Base-by-base conservation (phyloP, 306 rosid genomes). In the Gastrolobium villosum region DNA sequence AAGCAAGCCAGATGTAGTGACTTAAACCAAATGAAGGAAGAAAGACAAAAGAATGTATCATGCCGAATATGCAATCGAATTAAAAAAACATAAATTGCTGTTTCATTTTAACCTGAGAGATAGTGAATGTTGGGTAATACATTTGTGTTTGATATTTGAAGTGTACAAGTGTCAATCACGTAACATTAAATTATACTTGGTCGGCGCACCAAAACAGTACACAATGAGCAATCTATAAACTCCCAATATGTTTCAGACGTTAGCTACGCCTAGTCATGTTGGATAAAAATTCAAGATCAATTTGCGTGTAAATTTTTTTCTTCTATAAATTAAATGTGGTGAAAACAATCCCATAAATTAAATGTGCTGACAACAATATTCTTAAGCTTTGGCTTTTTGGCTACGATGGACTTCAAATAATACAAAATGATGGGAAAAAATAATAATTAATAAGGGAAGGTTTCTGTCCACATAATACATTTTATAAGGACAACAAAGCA, bases 171-270 rank as follows among this genome's bases (percentile, higher is more conserved):
- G 70, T 45, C 45, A 37, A 36, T 7, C 57, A 14, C 7, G 26
- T 0, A 45, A 46, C 63, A 11, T 60, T 69, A 48, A 28, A n/a
- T 0, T 5, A 7, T 3, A 5, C 32, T 5, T 77, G 57, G 59
- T 54, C 71, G 56, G 65, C 43, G 28, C 53, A 13, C 26, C 30
- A 62, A 35, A 53, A 41, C 74, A 52, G 4, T 28, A 14, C 45
- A 64, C n/a, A 45, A 4, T 2, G 20, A 59, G 41, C 45, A 52
- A 67, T 67, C 60, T 61, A 69, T 44, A 81, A 75, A 48, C 14
- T 69, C 75, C 49, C 66, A 75, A 39, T 26, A 54, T 46, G 14
- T 15, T 39, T 41, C 45, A 68, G 59, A 72, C 9, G 70, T 65
- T 11, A 40, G 53, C 71, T 28, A 83, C 59, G 56, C 1, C 26